Conservation (phyloP, 2,329 filamentous ascomycete species). For the Sporothrix curviconia region DNA sequence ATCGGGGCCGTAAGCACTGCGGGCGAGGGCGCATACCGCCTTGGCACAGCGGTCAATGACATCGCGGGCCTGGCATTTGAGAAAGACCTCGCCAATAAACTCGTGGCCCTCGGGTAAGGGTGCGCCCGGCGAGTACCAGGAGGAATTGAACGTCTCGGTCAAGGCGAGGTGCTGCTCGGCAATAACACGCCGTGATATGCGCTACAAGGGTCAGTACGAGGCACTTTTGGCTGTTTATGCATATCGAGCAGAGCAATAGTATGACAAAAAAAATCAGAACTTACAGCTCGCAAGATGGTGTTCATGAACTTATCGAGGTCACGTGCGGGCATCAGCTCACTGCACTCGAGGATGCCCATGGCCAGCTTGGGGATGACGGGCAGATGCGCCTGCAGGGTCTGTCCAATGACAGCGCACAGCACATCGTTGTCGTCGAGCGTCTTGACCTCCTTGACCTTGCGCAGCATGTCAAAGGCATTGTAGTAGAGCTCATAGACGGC, state of each 20-base stretch:
- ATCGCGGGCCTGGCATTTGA: conserved; percentile 85
- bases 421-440: conserved; percentile 82
- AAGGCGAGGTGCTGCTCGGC: conserved; percentile 94
- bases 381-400: conserved; percentile 79
- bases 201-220: conserved; percentile 39
- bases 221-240: too few relatives aligned
- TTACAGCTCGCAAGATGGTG: conserved; percentile 68
- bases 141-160: conserved; percentile 86
- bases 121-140: conserved; percentile 79
- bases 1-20: conserved; percentile 65
- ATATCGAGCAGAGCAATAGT: too few relatives aligned
- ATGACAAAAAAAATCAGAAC: too few relatives aligned
- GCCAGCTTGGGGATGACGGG: conserved; percentile 90
- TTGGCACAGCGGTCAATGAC: conserved; percentile 78
- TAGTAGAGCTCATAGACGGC: conserved; percentile 97
- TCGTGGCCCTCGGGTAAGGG: conserved; percentile 62
- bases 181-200: conserved; percentile 92
- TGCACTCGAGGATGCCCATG: conserved; percentile 89
- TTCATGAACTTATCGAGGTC: conserved; percentile 94
- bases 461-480: conserved; percentile 86
- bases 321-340: conserved; percentile 69
- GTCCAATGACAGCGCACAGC: conserved; percentile 73
- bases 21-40: conserved; percentile 67
- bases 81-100: conserved; percentile 91
- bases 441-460: conserved; percentile 75